These are phyloP conservation scores for Rhizoctonia solani DNA, from an alignment of 1,284 basidiomycete genomes.

Conservation along the genomic window DNA sequence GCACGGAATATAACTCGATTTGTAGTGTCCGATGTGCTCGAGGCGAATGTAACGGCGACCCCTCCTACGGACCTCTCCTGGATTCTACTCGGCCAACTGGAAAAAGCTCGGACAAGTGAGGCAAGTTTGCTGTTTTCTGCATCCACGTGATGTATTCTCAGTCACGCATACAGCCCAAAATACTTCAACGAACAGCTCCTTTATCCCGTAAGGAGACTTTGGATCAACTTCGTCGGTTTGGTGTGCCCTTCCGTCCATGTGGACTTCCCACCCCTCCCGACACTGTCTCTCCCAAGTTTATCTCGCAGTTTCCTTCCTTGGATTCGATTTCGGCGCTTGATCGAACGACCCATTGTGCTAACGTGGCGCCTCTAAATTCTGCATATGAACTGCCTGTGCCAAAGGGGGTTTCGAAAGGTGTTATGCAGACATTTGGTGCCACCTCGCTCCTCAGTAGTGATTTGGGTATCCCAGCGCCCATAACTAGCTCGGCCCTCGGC, in stretches of 20 bases:
- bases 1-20: no score
- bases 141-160: background rate
- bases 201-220: constrained; percentile 17
- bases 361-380: no score
- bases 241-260: constrained; percentile 19
- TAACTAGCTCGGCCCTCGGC: background rate
- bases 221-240: constrained; percentile 32
- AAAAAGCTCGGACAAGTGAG: background rate
- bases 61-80: background rate
- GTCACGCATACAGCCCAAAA: background rate
- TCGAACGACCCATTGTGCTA: no score
- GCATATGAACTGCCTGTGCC: no score
- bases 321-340: no score
- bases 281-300: background rate
- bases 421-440: no score
- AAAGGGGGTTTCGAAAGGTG: no score
- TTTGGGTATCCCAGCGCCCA: background rate
- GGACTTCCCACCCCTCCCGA: background rate
- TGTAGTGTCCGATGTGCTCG: no score
- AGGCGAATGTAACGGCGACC: no score
- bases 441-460: no score
- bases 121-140: background rate
- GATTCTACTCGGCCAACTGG: constrained; percentile 4
- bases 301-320: background rate
- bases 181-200: background rate